phyloP scores from a whole-genome alignment of 148 eudicot species.

The Diospyros kaki region DNA sequence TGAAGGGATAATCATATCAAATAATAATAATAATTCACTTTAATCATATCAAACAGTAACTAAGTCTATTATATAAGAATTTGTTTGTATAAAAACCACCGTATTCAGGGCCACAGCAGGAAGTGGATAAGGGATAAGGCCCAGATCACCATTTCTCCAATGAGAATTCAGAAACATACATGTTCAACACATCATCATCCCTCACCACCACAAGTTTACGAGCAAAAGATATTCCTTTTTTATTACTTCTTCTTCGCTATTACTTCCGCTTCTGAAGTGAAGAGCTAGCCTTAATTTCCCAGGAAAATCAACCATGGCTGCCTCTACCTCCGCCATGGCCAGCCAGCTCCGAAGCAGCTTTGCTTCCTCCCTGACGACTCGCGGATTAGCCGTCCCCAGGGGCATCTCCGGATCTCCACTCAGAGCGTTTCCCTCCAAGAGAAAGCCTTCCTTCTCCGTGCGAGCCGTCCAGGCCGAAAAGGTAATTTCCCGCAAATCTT shows the following conservation, averaged over 20 bases:
- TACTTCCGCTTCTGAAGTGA: background rate
- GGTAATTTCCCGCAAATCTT: conserved; percentile 17
- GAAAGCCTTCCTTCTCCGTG: conserved; percentile 36
- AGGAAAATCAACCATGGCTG: conserved; percentile 20
- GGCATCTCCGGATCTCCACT: conserved; percentile 49
- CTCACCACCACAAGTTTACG: conserved; percentile 21
- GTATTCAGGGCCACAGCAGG: background rate
- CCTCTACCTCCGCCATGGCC: conserved; percentile 46
- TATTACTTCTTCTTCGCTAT: background rate
- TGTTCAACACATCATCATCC: conserved; percentile 13
- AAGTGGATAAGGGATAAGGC: conserved; percentile 34
- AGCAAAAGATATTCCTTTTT: conserved; percentile 17
- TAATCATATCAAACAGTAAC: too few species aligned
- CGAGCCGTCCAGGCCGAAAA: conserved; percentile 48
- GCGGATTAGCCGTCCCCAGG: conserved; percentile 34
- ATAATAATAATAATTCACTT: too few species aligned
- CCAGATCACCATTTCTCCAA: conserved; percentile 20
- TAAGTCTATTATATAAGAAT: too few species aligned
- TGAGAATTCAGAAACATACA: conserved; percentile 9
- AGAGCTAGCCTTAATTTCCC: background rate
- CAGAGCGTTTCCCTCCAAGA: conserved; percentile 31
- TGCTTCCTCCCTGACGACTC: conserved; percentile 32
- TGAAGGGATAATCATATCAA: too few species aligned
- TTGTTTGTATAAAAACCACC: background rate
- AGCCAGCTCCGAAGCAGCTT: conserved; percentile 47